Evolutionary conservation across 1,284 basidiomycete species (phyloP), one percentile per base, ranked within the genome.

Genomic region (Rhodotorula sp.): DNA sequence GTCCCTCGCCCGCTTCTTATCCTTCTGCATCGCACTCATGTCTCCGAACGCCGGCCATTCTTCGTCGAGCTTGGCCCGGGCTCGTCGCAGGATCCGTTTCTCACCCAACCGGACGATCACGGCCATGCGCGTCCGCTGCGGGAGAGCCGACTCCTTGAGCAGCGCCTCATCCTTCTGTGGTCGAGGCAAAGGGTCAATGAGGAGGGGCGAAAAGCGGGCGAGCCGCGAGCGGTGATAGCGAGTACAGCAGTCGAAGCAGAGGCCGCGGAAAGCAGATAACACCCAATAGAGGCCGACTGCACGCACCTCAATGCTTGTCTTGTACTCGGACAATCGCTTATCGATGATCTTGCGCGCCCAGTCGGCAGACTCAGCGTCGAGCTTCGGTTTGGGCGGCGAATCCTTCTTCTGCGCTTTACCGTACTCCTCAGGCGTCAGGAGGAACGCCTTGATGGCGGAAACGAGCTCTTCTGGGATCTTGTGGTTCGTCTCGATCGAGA

Each of bases 101-200:
- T 94, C 92, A 9, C 90, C 90, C 34, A 90, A 77, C 49, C 92
- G 84, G 7, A 94, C 90, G 52, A 90, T 82, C 13, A 90, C 76
- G 1, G 92, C 90, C 68, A 88, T 83, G 67, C 83, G 82, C 75
- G 83, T 84, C 68, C 87, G 87, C 30, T 80, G 66, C 10, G 83
- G 72, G 7, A 77, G 59, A 17, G 77, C 51, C 4, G 62, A 39
- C 5, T 51, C 63, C 22, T 62, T 19, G 30, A 85, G 79, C 2
- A 88, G 79, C 11, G 77, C 74, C 64, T 84, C 83, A 69, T 90
- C 86, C 67, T 88, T 87, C 81, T 88, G 72, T 22, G 54, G 19
- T 0, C 13, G 19, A 8, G 51, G 22, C 27, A 15, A 30, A 27
- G 19, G 9, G 29, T 47, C 19, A 10, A 20, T 11, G 6, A 32